Percentiles rank a stretch among this genome's conserved stretches.
Conservation (phyloP, 75 land plant genomes). For the Pinus taeda region DNA sequence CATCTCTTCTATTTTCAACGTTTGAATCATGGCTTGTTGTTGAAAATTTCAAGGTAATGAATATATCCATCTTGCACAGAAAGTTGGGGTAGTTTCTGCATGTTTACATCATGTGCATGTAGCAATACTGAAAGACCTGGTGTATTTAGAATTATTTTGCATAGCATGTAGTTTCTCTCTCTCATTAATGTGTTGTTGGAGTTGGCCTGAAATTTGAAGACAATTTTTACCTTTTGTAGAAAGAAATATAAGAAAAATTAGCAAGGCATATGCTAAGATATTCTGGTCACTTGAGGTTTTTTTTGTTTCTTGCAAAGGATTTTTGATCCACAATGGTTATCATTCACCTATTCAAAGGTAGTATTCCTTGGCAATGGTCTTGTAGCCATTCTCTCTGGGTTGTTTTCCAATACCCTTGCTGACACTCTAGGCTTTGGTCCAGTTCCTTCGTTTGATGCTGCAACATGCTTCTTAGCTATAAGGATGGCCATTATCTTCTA, state of each 20-base stretch:
- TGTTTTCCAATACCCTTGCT: conserved; percentile 81
- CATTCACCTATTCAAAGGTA: conserved; percentile 93
- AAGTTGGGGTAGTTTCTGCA: not conserved
- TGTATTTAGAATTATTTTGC: not conserved
- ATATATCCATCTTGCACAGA: not conserved
- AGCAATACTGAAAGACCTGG: not conserved
- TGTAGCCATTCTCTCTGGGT: conserved; percentile 83
- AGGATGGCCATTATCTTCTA: conserved; percentile 85
- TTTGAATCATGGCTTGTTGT: conserved; percentile 99
- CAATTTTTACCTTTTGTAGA: not conserved
- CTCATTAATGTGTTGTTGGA: not conserved
- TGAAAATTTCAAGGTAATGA: conserved; percentile 84
- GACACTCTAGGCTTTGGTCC: conserved; percentile 85
- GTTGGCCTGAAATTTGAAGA: not conserved
- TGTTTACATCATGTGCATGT: not conserved
- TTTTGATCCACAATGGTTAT: conserved; percentile 95
- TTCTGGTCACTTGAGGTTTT: not conserved
- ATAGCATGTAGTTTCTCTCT: not conserved
- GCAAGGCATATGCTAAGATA: not conserved
- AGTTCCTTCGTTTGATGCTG: conserved; percentile 97
- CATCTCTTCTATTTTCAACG: conserved; percentile 92
- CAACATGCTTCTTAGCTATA: conserved; percentile 78
- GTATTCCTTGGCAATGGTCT: conserved; percentile 96
- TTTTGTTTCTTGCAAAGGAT: conserved; percentile 65
- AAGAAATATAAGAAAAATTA: not conserved